A percentile compares a stretch with the other conserved stretches of the same genome.
phyloP scores from a whole-genome alignment of 2,329 filamentous ascomycete genomes.

The Epichloe brachyelytri region DNA sequence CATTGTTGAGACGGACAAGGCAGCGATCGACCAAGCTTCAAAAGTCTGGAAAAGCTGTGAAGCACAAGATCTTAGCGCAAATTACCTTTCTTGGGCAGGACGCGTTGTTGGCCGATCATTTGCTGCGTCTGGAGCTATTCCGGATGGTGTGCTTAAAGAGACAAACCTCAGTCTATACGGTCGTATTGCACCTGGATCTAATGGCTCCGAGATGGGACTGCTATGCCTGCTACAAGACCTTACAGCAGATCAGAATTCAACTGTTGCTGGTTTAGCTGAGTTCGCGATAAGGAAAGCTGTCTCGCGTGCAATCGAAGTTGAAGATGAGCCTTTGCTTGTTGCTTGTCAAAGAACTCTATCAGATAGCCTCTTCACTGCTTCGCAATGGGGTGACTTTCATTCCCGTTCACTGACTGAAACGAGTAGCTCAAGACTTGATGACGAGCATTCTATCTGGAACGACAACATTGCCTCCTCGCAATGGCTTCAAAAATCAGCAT shows the following conservation, averaged over 20 bases:
- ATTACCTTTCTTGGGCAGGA: conserved; percentile 76
- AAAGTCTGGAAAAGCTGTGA: conserved; percentile 68
- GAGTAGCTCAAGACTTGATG: not conserved
- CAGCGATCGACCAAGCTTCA: conserved; percentile 47
- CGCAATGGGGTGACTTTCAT: conserved; percentile 42
- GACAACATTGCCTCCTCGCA: conserved; percentile 27
- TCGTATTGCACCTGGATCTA: conserved; percentile 32
- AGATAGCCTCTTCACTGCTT: conserved; percentile 38
- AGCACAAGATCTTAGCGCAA: conserved; percentile 45
- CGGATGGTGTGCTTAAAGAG: conserved; percentile 46
- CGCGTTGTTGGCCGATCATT: conserved; percentile 75
- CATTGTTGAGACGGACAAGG: conserved; percentile 53
- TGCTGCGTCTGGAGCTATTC: conserved; percentile 58
- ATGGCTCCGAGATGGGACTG: conserved; percentile 50
- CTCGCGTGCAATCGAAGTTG: conserved; percentile 35
- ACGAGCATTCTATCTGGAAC: conserved; percentile 18
- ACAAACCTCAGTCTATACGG: conserved; percentile 39
- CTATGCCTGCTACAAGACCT: conserved; percentile 49
- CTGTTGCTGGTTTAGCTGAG: conserved; percentile 46
- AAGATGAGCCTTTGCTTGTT: conserved; percentile 33
- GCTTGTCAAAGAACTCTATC: conserved; percentile 40
- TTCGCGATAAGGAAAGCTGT: conserved; percentile 44
- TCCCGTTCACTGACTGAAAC: conserved; percentile 39
- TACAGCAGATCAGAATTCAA: conserved; percentile 42
- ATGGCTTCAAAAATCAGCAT: conserved; percentile 54